Base-by-base conservation (phyloP, 2,329 filamentous ascomycete genomes). In the Exophiala xenobiotica region DNA sequence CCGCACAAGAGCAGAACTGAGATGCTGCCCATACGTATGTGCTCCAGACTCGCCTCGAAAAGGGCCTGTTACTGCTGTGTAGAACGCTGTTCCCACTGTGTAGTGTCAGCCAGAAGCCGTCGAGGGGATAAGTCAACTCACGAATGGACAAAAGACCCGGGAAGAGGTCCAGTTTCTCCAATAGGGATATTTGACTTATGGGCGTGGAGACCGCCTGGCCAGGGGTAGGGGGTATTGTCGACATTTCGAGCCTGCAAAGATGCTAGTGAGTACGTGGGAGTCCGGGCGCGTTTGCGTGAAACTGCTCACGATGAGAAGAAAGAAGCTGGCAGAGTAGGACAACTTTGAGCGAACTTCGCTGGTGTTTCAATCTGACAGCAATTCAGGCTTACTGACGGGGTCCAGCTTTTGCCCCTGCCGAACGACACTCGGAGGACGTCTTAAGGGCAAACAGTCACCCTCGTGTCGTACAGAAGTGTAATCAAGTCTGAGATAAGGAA, bases 11-110 rank as follows among this genome's bases (percentile, higher is more conserved):
- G 67, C 61, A 44, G 65, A 60, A 5, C 53, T 29, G 24, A 74
- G 43, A 64, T 74, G 69, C 31, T 67, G 61, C 14, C 52, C 56
- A 46, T 69, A 73, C 4, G 61, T 58, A 42, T 61, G 67, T 14
- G 70, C 64, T 29, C 70, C 70, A 23, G 52, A 60, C 14, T 66
- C 59, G 4, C 70, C 70, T 12, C 72, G 70, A 48, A 74, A 72
- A 1, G 67, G 50, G 11, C 67, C 70, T 4, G 68, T 66, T 22
- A 70, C 54, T 18, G 68, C 63, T 14, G 59, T 33, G 9, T 54
- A 59, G 4, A 53, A 11, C 6, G 38, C 51, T n/a, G 53, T 46
- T 11, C 47, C 44, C 6, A 53, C 56, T 59, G 22, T 18, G 23
- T 16, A 26, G 11, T 38, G 27, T 51, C 40, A 48, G 43, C 33